Conservation (phyloP, 257 asterid species). For the Solanum tarapatanum region DNA sequence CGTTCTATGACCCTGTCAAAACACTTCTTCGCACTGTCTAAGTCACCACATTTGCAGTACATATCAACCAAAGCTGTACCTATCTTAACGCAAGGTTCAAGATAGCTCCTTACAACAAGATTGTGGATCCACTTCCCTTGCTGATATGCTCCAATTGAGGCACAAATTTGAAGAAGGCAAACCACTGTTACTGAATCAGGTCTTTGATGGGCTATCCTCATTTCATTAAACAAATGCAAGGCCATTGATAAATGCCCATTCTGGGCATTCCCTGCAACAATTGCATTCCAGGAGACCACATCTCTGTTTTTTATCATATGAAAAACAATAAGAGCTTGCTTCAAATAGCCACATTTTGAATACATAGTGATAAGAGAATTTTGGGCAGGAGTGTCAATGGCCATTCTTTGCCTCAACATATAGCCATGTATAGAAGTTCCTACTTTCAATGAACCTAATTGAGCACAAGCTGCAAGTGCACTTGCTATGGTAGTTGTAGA, state of each 20-base stretch:
- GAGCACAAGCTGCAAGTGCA: constrained; percentile 73
- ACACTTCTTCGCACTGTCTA: constrained; percentile 51
- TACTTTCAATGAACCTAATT: constrained; percentile 37
- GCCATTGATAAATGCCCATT: constrained; percentile 41
- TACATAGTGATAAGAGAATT: constrained; percentile 75
- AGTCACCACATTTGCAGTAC: constrained; percentile 82
- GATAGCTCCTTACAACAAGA: constrained; percentile 41
- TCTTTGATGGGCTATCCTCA: constrained; percentile 35
- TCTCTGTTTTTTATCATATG: constrained; percentile 47
- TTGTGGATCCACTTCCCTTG: constrained; percentile 80
- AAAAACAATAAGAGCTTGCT: constrained; percentile 46
- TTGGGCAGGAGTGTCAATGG: constrained; percentile 34
- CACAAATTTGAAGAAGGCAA: constrained; percentile 78
- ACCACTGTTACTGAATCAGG: constrained; percentile 68
- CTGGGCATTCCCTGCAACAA: constrained; percentile 60
- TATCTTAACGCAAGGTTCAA: constrained; percentile 49
- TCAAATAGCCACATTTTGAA: constrained; percentile 58
- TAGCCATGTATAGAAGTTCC: constrained; percentile 65
- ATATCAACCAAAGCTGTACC: constrained; percentile 75
- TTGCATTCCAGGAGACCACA: constrained; percentile 81
- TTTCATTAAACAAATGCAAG: constrained; percentile 42
- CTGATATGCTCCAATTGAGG: constrained; percentile 69
- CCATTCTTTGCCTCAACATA: constrained; percentile 41
- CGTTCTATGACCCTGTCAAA: constrained; percentile 47
- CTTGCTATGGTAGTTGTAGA: constrained; percentile 60